Conservation (phyloP, 352 stramenopile species). For the Phytophthora foliorum region DNA sequence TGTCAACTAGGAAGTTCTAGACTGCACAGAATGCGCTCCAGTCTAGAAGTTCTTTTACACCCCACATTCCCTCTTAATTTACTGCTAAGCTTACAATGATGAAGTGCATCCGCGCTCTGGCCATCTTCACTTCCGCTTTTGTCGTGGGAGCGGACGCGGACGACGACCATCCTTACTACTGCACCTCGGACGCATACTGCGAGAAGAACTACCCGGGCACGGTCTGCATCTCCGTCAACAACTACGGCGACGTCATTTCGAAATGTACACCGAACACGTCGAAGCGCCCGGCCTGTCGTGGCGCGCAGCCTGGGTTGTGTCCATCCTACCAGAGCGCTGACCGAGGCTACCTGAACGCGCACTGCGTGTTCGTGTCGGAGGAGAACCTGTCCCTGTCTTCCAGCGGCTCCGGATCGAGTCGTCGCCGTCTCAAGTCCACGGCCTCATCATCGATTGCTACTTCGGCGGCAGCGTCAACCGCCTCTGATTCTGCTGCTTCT, state of each 20-base stretch:
- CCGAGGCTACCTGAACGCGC: constrained; percentile 79
- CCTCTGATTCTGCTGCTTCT: constrained; percentile 17
- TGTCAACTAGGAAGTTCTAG: too few species aligned
- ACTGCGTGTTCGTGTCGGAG: constrained; percentile 86
- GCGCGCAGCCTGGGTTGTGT: constrained; percentile 76
- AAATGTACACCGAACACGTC: constrained; percentile 90
- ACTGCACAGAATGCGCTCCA: too few species aligned
- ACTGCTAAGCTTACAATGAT: too few species aligned
- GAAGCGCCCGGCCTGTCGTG: constrained; percentile 76
- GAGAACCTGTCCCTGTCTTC: constrained; percentile 40
- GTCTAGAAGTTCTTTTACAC: too few species aligned
- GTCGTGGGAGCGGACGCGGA: constrained; percentile 18
- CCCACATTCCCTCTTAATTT: too few species aligned
- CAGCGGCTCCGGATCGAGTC: constrained; percentile 8
- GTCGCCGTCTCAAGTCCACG: too few species aligned
- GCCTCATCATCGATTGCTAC: too few species aligned
- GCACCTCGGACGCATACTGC: constrained; percentile 78
- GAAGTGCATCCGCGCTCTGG: constrained; percentile 41
- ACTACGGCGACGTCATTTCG: constrained; percentile 74
- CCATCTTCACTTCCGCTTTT: constrained; percentile 34
- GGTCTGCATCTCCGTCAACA: constrained; percentile 83
- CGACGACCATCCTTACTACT: constrained; percentile 54
- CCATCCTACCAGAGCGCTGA: constrained; percentile 82
- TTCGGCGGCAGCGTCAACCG: constrained; percentile 9
- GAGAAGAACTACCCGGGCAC: constrained; percentile 70